These are phyloP conservation scores for Diaporthe vexans DNA, from an alignment of 2,329 filamentous ascomycete species.

Conservation along the genomic window DNA sequence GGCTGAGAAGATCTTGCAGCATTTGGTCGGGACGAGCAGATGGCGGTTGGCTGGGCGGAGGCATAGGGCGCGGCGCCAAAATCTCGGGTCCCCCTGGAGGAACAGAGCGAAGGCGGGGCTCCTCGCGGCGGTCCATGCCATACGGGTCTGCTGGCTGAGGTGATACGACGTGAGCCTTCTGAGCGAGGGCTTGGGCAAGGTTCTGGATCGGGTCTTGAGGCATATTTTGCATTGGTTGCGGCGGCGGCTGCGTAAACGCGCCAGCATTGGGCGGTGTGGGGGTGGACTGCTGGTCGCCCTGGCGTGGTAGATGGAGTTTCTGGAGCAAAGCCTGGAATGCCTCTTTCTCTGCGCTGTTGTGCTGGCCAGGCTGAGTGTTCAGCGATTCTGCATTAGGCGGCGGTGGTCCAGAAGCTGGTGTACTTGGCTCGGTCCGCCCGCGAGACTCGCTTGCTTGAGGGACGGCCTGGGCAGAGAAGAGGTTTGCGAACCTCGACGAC, in stretches of 20 bases:
- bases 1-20: constrained; percentile 71
- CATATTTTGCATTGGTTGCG: constrained; percentile 43
- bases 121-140: constrained; percentile 60
- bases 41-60: constrained; percentile 60
- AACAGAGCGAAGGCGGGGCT: constrained; percentile 56
- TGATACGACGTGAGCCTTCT: constrained; percentile 59
- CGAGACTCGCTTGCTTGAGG: constrained; percentile 52
- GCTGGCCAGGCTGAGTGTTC: constrained; percentile 40
- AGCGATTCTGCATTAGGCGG: constrained; percentile 29
- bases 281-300: constrained; percentile 35
- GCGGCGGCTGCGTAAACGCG: constrained; percentile 57
- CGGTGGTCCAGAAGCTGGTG: constrained; percentile 55
- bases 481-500: constrained; percentile 87
- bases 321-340: constrained; percentile 87
- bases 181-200: constrained; percentile 41
- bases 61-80: constrained; percentile 62
- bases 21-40: constrained; percentile 69
- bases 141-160: constrained; percentile 65
- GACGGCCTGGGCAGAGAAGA: constrained; percentile 75
- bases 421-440: constrained; percentile 63
- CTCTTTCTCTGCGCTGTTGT: constrained; percentile 80
- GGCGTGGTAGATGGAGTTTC: constrained; percentile 75
- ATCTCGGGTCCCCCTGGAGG: constrained; percentile 65
- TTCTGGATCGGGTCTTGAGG: constrained; percentile 40
- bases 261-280: constrained; percentile 61